Conservation (phyloP, 805 yeast species). For the Saturnispora serradocipensis region DNA sequence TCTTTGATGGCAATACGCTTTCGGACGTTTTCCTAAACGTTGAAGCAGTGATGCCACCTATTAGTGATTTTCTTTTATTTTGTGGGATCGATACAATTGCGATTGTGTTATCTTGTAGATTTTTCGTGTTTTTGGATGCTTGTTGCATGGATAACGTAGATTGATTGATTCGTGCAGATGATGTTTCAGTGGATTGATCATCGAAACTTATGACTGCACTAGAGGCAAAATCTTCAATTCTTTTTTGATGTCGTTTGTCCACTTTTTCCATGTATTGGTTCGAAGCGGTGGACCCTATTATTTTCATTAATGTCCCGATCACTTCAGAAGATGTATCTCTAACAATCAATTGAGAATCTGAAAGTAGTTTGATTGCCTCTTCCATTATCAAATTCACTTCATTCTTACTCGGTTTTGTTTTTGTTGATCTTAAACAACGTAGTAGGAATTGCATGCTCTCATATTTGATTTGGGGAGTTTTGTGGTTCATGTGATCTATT, state of each 20-base stretch:
- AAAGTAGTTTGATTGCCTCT: slow-evolving; percentile 50
- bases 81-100: not conserved
- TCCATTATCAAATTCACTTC: slow-evolving; percentile 54
- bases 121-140: not conserved
- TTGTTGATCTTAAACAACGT: slow-evolving; percentile 49
- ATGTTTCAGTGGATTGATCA: not conserved
- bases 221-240: slow-evolving; percentile 52
- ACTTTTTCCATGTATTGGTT: slow-evolving; percentile 52
- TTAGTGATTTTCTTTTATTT: slow-evolving; percentile 1
- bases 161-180: not conserved
- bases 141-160: not conserved
- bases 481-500: slow-evolving; percentile 53
- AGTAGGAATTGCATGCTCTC: slow-evolving; percentile 59
- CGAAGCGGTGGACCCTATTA: slow-evolving; percentile 67
- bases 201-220: slow-evolving; percentile 46
- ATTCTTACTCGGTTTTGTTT: slow-evolving; percentile 36
- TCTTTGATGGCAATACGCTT: slow-evolving; percentile 45
- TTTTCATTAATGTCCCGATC: slow-evolving; percentile 74
- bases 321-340: slow-evolving; percentile 70
- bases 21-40: not conserved
- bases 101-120: not conserved
- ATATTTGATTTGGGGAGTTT: slow-evolving; percentile 74
- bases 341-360: slow-evolving; percentile 78
- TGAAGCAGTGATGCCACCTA: not conserved
- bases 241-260: slow-evolving; percentile 58